Conservation (phyloP, 495 filamentous ascomycete genomes). For the Neurospora sublineolata region DNA sequence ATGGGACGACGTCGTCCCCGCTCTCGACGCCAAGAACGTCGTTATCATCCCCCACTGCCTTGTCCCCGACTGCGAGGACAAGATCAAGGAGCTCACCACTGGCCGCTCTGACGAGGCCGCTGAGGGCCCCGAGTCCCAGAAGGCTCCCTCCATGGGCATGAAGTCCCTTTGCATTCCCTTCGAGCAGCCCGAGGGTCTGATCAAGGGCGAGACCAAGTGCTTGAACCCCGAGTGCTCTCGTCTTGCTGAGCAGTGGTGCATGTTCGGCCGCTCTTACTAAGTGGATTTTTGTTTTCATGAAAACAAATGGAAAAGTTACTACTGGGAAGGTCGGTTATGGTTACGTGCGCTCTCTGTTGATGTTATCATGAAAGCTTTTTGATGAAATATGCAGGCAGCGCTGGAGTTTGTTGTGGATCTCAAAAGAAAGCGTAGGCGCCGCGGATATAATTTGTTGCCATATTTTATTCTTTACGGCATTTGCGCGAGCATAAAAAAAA, state of each 20-base stretch:
- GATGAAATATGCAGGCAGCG: neutral
- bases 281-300: neutral
- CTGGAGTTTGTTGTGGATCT: neutral
- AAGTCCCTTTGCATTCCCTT: conserved; percentile 97
- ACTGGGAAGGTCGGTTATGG: neutral
- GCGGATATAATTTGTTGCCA: neutral
- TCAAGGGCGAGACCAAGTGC: conserved; percentile 76
- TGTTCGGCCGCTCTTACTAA: conserved; percentile 68
- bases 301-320: neutral
- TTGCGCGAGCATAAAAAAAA: neutral
- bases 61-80: conserved; percentile 73
- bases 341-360: neutral
- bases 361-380: neutral
- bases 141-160: conserved; percentile 88
- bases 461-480: neutral
- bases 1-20: conserved; percentile 83
- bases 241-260: conserved; percentile 67
- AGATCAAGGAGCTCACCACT: conserved; percentile 81
- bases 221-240: conserved; percentile 70
- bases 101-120: conserved; percentile 54
- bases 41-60: conserved; percentile 79
- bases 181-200: conserved; percentile 75
- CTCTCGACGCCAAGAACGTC: conserved; percentile 80
- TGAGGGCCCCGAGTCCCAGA: conserved; percentile 59
- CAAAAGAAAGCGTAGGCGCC: neutral